A percentile compares a stretch with the other conserved stretches of the same genome.
phyloP scores from a whole-genome alignment of 140 eudicot species.

The Stevia rebaudiana region DNA sequence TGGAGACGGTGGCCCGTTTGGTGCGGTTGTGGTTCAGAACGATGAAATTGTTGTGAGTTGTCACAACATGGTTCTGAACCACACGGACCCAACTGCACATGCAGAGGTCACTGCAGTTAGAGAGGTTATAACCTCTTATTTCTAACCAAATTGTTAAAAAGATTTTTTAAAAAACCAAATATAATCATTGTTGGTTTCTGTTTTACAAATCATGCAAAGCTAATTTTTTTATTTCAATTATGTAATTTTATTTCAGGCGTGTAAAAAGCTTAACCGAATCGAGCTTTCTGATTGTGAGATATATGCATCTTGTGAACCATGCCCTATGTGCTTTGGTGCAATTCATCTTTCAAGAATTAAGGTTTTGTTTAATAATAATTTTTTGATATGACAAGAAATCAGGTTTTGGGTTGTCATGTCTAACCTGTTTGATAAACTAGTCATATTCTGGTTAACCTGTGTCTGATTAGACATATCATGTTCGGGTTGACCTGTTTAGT shows the following conservation, averaged over 20 bases:
- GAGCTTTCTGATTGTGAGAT: slow-evolving; percentile 63
- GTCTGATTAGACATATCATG: neutral
- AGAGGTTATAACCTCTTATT: slow-evolving; percentile 10
- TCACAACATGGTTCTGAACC: slow-evolving; percentile 16
- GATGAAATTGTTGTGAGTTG: slow-evolving; percentile 13
- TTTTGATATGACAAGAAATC: too few relatives aligned
- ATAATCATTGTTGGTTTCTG: neutral
- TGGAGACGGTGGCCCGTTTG: slow-evolving; percentile 15
- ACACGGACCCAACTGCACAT: slow-evolving; percentile 16
- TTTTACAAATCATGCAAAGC: neutral
- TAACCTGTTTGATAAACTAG: neutral
- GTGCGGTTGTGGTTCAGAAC: slow-evolving; percentile 13
- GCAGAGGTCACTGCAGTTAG: slow-evolving; percentile 16
- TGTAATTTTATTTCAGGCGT: slow-evolving; percentile 38
- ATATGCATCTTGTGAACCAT: slow-evolving; percentile 66
- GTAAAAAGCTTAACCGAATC: slow-evolving; percentile 52
- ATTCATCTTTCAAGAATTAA: slow-evolving; percentile 60
- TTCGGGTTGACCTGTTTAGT: neutral
- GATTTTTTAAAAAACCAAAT: too few relatives aligned
- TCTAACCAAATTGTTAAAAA: neutral
- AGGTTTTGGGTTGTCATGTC: too few relatives aligned
- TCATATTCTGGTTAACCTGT: neutral
- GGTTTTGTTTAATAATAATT: too few relatives aligned
- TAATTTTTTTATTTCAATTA: neutral
- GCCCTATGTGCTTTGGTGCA: slow-evolving; percentile 77